Evolutionary conservation across 306 rosid genomes (phyloP).

Genomic region (Prosopis cineraria): DNA sequence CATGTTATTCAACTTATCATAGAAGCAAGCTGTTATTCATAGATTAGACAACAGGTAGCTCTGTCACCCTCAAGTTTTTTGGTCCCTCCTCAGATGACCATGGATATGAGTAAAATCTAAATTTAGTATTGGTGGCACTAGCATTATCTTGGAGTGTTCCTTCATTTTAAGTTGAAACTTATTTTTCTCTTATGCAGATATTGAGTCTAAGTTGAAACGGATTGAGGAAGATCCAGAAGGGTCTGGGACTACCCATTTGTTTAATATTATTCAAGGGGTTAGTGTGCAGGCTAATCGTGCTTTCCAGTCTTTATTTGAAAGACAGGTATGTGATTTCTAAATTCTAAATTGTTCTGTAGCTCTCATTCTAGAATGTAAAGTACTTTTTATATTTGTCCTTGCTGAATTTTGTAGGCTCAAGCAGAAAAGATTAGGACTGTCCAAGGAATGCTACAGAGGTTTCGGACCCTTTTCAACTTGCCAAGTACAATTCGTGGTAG

Average conservation of each 20-base stretch:
- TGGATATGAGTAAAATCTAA: slow-evolving; percentile 25
- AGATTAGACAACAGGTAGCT: not conserved
- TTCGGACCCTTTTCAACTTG: slow-evolving; percentile 89
- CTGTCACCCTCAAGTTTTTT: slow-evolving; percentile 12
- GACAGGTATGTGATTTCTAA: slow-evolving; percentile 74
- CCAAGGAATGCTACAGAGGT: slow-evolving; percentile 99
- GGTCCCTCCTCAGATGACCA: slow-evolving; percentile 13
- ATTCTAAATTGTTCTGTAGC: slow-evolving; percentile 31
- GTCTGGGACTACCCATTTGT: slow-evolving; percentile 93
- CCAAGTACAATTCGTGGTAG: slow-evolving; percentile 94
- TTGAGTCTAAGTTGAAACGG: slow-evolving; percentile 88
- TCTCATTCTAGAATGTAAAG: slow-evolving; percentile 39
- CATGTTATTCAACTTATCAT: slow-evolving; percentile 17
- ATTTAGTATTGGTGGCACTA: not conserved
- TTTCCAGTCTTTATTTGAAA: slow-evolving; percentile 87
- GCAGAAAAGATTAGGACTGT: slow-evolving; percentile 98
- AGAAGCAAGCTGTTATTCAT: slow-evolving; percentile 21
- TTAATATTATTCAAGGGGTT: slow-evolving; percentile 78
- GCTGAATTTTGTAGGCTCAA: slow-evolving; percentile 71
- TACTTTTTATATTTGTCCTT: slow-evolving; percentile 26
- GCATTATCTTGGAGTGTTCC: not conserved
- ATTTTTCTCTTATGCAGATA: slow-evolving; percentile 55
- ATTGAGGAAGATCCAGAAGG: slow-evolving; percentile 99
- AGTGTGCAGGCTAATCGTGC: slow-evolving; percentile 91
- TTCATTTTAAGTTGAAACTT: slow-evolving; percentile 37